Conservation (phyloP, 2,329 filamentous ascomycete genomes). For the Byssothecium circinans region DNA sequence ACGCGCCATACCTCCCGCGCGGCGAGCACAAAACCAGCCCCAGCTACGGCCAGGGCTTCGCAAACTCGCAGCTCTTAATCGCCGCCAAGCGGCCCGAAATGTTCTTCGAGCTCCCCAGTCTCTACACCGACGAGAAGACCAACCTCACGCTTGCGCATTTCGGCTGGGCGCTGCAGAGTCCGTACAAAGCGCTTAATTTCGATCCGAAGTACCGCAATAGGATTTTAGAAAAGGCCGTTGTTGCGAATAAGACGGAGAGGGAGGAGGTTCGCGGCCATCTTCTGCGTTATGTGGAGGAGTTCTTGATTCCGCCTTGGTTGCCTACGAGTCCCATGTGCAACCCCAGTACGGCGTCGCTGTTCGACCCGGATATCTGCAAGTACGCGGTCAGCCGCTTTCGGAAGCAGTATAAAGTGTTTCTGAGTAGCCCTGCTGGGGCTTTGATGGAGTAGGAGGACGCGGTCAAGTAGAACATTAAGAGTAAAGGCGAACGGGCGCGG, state of each 20-base stretch:
- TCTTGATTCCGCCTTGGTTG: too few species aligned
- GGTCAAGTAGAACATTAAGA: too few species aligned
- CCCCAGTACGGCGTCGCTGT: too few species aligned
- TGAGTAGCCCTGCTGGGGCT: too few species aligned
- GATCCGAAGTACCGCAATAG: not conserved
- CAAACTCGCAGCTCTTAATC: not conserved
- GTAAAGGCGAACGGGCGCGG: too few species aligned
- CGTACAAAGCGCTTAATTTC: not conserved
- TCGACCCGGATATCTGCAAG: too few species aligned
- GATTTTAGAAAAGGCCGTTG: not conserved
- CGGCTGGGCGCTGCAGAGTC: not conserved
- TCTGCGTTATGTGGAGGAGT: too few species aligned
- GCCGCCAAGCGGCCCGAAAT: not conserved
- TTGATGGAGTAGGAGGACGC: too few species aligned
- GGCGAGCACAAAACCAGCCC: constrained; percentile 27
- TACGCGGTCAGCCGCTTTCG: too few species aligned
- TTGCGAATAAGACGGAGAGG: not conserved
- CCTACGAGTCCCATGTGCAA: too few species aligned
- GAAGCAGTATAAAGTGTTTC: too few species aligned
- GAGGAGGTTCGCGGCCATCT: too few species aligned
- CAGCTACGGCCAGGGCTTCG: not conserved
- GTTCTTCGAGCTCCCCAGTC: not conserved
- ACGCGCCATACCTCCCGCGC: constrained; percentile 85
- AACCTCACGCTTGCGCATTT: constrained; percentile 1
- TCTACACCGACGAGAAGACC: not conserved